These are phyloP conservation scores for Hypoxylon sp. DNA, from an alignment of 2,329 filamentous ascomycete species.

Conservation along the genomic window DNA sequence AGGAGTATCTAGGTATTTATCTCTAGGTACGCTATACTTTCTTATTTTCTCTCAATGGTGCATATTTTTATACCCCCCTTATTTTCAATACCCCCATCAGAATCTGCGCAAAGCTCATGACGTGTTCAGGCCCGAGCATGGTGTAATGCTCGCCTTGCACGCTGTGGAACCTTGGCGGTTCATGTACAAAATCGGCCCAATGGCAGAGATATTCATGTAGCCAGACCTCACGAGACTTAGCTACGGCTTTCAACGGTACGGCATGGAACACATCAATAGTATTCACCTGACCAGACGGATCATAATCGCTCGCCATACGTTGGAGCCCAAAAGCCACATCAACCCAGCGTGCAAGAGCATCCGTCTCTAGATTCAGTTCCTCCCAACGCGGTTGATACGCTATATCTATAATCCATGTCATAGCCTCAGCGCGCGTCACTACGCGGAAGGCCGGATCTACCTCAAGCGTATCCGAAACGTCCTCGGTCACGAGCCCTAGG, in stretches of 20 bases:
- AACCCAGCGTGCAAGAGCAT: slow-evolving; percentile 55
- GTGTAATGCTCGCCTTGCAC: slow-evolving; percentile 57
- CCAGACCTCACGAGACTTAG: slow-evolving; percentile 53
- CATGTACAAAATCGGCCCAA: slow-evolving; percentile 55
- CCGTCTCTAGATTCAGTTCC: slow-evolving; percentile 53
- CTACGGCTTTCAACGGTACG: slow-evolving; percentile 52
- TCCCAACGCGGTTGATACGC: slow-evolving; percentile 46
- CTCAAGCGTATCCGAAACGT: too few relatives aligned
- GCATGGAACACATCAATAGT: slow-evolving; percentile 61
- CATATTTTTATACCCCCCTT: neutral
- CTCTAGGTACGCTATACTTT: too few relatives aligned
- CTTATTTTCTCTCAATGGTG: too few relatives aligned
- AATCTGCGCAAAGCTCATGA: neutral
- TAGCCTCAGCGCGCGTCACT: too few relatives aligned
- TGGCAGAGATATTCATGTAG: slow-evolving; percentile 49
- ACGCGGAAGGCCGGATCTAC: too few relatives aligned
- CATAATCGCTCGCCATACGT: slow-evolving; percentile 59
- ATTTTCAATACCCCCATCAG: neutral
- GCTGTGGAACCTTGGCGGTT: slow-evolving; percentile 51
- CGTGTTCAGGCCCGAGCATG: neutral
- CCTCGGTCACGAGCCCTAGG: slow-evolving; percentile 57
- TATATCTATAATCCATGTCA: too few relatives aligned
- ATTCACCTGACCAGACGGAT: slow-evolving; percentile 56
- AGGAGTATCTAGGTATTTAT: too few relatives aligned
- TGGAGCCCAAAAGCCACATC: slow-evolving; percentile 56